phyloP scores from a whole-genome alignment of 1,284 basidiomycete genomes.

The Termitomyces sp. region DNA sequence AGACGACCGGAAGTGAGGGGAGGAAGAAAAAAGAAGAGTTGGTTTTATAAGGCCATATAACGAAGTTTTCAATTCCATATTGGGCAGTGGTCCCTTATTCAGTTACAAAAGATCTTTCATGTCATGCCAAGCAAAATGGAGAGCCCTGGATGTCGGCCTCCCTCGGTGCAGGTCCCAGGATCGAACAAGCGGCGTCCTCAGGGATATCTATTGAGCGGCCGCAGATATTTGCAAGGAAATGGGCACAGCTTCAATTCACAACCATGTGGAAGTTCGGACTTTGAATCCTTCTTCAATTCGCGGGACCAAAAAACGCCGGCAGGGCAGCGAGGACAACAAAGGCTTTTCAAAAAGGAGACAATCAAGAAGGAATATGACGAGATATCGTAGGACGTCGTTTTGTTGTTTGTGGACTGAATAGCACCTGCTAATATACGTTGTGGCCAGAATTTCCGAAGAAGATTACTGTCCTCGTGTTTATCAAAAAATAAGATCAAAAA shows the following conservation, averaged over 20 bases:
- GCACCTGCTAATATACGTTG: too few species aligned
- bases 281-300: not conserved
- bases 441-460: too few species aligned
- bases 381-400: not conserved
- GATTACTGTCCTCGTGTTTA: not conserved
- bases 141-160: not conserved
- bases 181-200: not conserved
- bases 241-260: not conserved
- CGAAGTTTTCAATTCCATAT: constrained; percentile 3
- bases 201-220: not conserved
- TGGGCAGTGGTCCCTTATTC: not conserved
- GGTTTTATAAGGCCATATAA: constrained; percentile 4
- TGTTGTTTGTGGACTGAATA: too few species aligned
- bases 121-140: not conserved
- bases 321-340: not conserved
- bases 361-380: too few species aligned
- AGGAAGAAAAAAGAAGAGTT: constrained; percentile 2
- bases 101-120: not conserved
- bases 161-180: not conserved
- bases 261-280: not conserved
- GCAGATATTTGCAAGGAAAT: too few species aligned
- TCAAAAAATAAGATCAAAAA: not conserved
- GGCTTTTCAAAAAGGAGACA: not conserved
- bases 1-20: constrained; percentile 10
- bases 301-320: not conserved